phyloP scores from a whole-genome alignment of 2,329 filamentous ascomycete species.

The Aspergillus ruber region DNA sequence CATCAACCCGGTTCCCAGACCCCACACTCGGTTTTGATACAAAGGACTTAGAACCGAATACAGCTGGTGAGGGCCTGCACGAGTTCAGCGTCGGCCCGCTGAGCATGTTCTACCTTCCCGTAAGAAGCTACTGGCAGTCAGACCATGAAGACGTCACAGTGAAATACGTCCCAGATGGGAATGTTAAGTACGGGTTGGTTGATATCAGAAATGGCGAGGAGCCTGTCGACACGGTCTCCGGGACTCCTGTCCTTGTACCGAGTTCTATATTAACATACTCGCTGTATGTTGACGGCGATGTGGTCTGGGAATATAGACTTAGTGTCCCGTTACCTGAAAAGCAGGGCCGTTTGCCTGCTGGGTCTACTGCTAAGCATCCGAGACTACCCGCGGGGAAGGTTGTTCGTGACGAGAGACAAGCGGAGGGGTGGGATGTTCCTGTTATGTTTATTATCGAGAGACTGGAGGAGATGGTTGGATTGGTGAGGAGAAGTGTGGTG shows the following conservation, averaged over 20 bases:
- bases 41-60: conserved; percentile 15
- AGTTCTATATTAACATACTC: conserved; percentile 68
- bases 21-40: conserved; percentile 18
- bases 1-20: conserved; percentile 68
- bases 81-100: conserved; percentile 90
- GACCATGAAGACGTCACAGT: conserved; percentile 77
- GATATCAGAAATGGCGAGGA: conserved; percentile 65
- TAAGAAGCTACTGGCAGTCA: conserved; percentile 73
- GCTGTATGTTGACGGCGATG: conserved; percentile 73
- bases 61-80: conserved; percentile 49
- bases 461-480: conserved; percentile 11
- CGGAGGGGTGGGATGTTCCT: conserved; percentile 15
- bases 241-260: conserved; percentile 10
- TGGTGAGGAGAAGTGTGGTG: conserved; percentile 3
- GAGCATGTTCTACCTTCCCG: conserved; percentile 87
- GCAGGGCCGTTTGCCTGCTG: conserved; percentile 1
- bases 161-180: conserved; percentile 75
- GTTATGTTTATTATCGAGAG: conserved; percentile 14
- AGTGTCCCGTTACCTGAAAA: conserved; percentile 25
- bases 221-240: conserved; percentile 9
- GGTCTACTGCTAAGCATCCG: conserved; percentile 4
- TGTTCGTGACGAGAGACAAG: conserved; percentile 21
- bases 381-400: conserved; percentile 26
- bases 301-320: conserved; percentile 60
- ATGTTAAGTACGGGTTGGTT: conserved; percentile 80